phyloP scores from a whole-genome alignment of 176 grass and related monocot genomes.

The Aegilops sharonensis region DNA sequence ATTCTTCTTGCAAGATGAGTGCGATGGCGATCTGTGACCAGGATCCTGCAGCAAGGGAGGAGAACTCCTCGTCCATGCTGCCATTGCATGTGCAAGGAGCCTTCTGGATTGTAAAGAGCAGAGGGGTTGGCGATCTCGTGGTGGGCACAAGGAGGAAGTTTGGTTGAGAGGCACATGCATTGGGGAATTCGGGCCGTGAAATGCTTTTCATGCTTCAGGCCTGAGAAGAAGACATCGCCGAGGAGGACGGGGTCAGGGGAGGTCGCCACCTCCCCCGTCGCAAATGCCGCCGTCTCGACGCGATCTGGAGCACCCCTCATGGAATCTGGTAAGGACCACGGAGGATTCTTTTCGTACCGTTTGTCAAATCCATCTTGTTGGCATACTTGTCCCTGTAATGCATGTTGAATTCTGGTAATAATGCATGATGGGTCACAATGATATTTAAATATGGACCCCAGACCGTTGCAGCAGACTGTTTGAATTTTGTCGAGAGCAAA shows the following conservation, averaged over 20 bases:
- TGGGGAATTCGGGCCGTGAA: slow-evolving; percentile 44
- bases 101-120: background rate
- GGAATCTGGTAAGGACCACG: slow-evolving; percentile 44
- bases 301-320: background rate
- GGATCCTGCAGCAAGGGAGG: slow-evolving; percentile 26
- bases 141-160: slow-evolving; percentile 1
- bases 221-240: slow-evolving; percentile 28
- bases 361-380: slow-evolving; percentile 22
- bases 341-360: background rate
- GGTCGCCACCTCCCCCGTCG: background rate
- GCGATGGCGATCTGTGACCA: slow-evolving; percentile 23
- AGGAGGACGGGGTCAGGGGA: slow-evolving; percentile 24
- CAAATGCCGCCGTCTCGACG: background rate
- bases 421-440: slow-evolving; percentile 10
- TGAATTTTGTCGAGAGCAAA: background rate
- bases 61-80: background rate
- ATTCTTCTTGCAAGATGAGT: slow-evolving; percentile 16
- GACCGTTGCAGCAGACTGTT: background rate
- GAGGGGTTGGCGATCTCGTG: slow-evolving; percentile 1
- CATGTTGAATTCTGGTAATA: background rate
- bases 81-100: slow-evolving; percentile 15
- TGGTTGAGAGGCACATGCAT: slow-evolving; percentile 14
- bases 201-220: slow-evolving; percentile 77
- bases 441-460: background rate
- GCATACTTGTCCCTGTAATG: background rate